Conservation (phyloP, 2,329 filamentous ascomycete species). For the Paecilomyces fulvus region DNA sequence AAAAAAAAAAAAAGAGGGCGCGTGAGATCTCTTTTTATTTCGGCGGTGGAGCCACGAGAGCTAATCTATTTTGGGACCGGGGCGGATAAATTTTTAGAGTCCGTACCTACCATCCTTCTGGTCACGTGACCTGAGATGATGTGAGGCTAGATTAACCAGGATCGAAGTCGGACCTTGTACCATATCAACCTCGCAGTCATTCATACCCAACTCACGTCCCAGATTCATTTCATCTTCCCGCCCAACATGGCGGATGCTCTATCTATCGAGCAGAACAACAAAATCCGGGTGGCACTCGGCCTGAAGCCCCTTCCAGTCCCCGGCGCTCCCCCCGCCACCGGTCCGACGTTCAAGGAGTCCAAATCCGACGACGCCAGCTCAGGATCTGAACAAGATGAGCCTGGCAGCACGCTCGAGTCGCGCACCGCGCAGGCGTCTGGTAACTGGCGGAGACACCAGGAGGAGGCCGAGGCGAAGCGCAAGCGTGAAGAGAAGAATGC, state of each 20-base stretch:
- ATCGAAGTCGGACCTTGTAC: neutral
- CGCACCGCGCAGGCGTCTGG: slow-evolving; percentile 35
- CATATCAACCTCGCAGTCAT: neutral
- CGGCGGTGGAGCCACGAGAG: slow-evolving; percentile 13
- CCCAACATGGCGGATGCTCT: slow-evolving; percentile 47
- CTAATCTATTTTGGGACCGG: slow-evolving; percentile 15
- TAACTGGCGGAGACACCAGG: slow-evolving; percentile 52
- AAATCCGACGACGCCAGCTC: slow-evolving; percentile 38
- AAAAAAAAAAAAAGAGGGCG: slow-evolving; percentile 30
- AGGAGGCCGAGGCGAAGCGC: slow-evolving; percentile 63
- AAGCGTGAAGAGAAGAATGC: slow-evolving; percentile 73
- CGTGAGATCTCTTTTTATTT: slow-evolving; percentile 19
- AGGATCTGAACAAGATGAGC: slow-evolving; percentile 54
- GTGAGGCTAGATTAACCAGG: neutral
- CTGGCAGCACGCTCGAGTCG: slow-evolving; percentile 74
- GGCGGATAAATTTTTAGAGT: slow-evolving; percentile 7
- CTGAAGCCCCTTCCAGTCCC: slow-evolving; percentile 84
- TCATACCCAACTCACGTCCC: neutral
- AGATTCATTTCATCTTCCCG: slow-evolving; percentile 3
- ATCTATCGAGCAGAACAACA: slow-evolving; percentile 88
- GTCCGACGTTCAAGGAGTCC: slow-evolving; percentile 49
- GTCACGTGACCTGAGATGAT: too few species aligned
- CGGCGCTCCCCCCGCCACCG: slow-evolving; percentile 43
- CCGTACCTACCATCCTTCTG: too few species aligned
- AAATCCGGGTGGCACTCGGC: slow-evolving; percentile 79